phyloP scores from a whole-genome alignment of 2,329 filamentous ascomycete species.

The Nothomitra cinnamomea region DNA sequence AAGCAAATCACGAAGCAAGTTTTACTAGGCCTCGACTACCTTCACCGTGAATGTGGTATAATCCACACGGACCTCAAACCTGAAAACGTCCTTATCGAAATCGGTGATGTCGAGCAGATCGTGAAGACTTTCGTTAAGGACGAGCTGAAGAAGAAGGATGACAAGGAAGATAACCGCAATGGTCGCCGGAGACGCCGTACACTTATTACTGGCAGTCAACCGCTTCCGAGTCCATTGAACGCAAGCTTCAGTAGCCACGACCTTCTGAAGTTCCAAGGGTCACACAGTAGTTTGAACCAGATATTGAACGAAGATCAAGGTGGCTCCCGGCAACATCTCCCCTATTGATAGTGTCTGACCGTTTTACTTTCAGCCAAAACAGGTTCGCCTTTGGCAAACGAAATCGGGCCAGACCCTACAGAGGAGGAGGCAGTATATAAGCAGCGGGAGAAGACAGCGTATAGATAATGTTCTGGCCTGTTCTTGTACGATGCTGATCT shows the following conservation, averaged over 20 bases:
- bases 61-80: constrained; percentile 97
- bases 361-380: constrained; percentile 11
- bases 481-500: constrained; percentile 6
- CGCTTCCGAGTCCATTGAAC: constrained; percentile 84
- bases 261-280: constrained; percentile 40
- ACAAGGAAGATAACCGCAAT: constrained; percentile 83
- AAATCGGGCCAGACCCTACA: constrained; percentile 29
- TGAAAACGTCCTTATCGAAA: constrained; percentile 96
- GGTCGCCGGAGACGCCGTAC: constrained; percentile 78
- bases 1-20: constrained; percentile 99
- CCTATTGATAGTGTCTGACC: constrained; percentile 36
- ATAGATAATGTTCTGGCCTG: constrained; percentile 26
- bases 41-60: constrained; percentile 95
- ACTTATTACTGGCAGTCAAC: constrained; percentile 92
- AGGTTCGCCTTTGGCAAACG: constrained; percentile 22
- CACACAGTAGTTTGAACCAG: constrained; percentile 65
- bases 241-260: constrained; percentile 73
- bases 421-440: constrained; percentile 50
- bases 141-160: constrained; percentile 40
- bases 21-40: constrained; percentile 81
- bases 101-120: constrained; percentile 96
- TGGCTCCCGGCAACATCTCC: constrained; percentile 31
- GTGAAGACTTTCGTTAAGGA: constrained; percentile 91
- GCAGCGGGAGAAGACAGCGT: constrained; percentile 87
- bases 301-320: constrained; percentile 57